Evolutionary conservation across 805 yeast species (phyloP), one percentile per base, ranked within the genome.

Genomic region (Hanseniaspora clermontiae): DNA sequence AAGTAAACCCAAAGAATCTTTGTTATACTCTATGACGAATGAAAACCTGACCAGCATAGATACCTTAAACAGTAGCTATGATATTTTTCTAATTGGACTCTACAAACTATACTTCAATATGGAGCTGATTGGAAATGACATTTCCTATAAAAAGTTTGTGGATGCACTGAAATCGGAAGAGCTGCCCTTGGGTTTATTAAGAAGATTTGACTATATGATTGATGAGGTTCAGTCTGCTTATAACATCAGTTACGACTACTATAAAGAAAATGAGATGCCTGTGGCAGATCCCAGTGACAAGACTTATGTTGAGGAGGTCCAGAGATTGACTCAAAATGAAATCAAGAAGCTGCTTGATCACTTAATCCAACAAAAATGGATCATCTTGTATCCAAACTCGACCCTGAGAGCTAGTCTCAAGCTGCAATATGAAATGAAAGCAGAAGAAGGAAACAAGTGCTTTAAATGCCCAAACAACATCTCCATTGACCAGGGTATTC

Each of bases 321-420:
- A 45, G n/a, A 36, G 38, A 36, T 11, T 51, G 9, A 37, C 12
- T 11, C 31, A 37, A 14, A 4, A 17, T 12, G 29, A 34, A n/a
- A 27, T 43, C 14, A 45, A 37, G 12, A 32, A 36, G 19, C 6
- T 51, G 19, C 27, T 51, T n/a, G 45, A 51, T 8, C 20, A 24
- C 7, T 15, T 51, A 29, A 37, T 51, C 9, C 55, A 51, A 36
- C 50, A 51, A 17, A 36, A 51, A 11, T 51, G 55, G 55, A 5
- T 45, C 1, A 20, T 36, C 27, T 15, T 20, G 32, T 39, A 51
- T 38, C 55, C 55, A 11, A 51, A 40, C n/a, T 15, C 39, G 17
- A 47, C 31, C 17, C 37, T 43, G 24, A 51, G 37, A 24, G 43
- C 55, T 9, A 37, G 45, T 34, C 5, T 19, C 1, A 51, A 37